Conservation (phyloP, 163 green algal genomes). For the Prototheca cutis region DNA sequence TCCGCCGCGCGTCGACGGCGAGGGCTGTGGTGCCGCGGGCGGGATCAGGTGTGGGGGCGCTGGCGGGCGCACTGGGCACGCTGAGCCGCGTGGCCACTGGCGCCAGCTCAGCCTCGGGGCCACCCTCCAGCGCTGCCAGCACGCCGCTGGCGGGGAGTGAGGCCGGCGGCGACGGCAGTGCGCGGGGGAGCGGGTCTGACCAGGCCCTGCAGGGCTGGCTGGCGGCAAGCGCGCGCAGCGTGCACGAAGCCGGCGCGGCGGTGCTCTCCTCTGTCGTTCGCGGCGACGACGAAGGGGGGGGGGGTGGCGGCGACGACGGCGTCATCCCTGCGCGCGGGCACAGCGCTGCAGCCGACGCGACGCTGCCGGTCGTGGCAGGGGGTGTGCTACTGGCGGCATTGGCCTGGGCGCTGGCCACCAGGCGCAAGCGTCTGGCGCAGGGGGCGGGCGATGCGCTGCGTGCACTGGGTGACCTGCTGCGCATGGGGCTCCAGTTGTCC, state of each 20-base stretch:
- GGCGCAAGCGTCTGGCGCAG: not conserved
- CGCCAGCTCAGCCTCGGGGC: not conserved
- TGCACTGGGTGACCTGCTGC: not conserved
- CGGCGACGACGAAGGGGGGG: too few species aligned
- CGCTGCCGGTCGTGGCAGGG: not conserved
- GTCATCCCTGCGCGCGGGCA: too few species aligned
- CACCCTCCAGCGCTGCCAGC: too few species aligned
- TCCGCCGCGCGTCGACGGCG: not conserved
- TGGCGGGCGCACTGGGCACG: not conserved
- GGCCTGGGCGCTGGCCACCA: not conserved
- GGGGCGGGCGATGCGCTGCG: not conserved
- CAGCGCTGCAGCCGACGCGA: not conserved
- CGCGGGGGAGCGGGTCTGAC: too few species aligned
- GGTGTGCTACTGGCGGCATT: not conserved
- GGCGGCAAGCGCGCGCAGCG: not conserved
- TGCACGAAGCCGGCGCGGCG: not conserved
- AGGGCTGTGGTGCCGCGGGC: not conserved
- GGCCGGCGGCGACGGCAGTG: too few species aligned
- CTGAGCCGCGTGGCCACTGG: not conserved
- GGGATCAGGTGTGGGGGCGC: not conserved
- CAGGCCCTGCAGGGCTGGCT: not conserved
- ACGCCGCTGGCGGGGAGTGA: too few species aligned
- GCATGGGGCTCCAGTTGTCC: slow-evolving; percentile 1
- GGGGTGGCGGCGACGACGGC: too few species aligned
- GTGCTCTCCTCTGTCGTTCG: not conserved